Evolutionary conservation across 495 filamentous ascomycete genomes (phyloP).

Genomic region (Podospora conica): DNA sequence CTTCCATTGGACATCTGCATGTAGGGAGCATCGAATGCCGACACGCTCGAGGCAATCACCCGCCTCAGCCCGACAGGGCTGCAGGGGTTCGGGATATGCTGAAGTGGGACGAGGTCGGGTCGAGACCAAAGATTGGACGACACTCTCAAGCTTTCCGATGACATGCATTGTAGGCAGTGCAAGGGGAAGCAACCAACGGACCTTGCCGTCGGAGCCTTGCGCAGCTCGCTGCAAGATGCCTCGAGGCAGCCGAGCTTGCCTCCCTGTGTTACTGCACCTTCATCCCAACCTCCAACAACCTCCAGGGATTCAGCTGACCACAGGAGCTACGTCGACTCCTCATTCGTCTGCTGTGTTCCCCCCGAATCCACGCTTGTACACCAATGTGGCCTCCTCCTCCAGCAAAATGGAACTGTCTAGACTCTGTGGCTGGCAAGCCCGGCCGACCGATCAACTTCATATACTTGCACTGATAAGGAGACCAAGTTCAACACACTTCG

Average conservation of each 20-base stretch:
- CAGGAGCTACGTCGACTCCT: neutral
- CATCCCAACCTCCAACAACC: neutral
- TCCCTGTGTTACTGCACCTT: neutral
- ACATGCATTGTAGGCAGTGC: neutral
- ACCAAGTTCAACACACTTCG: neutral
- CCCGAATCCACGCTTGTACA: neutral
- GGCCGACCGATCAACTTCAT: neutral
- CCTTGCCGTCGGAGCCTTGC: neutral
- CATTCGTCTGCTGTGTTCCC: neutral
- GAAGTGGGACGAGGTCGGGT: neutral
- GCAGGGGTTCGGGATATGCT: neutral
- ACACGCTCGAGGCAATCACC: neutral
- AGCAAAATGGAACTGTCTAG: neutral
- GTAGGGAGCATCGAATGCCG: neutral
- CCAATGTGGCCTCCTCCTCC: neutral
- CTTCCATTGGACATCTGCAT: neutral
- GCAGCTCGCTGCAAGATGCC: neutral
- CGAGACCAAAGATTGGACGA: neutral
- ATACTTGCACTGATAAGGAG: neutral
- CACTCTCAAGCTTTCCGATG: neutral
- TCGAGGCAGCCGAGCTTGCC: neutral
- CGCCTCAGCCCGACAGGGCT: neutral
- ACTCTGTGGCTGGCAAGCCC: neutral
- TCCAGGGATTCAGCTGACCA: neutral
- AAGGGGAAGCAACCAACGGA: neutral